Conservation (phyloP, 148 eudicot genomes). For the Polygonum maritimum region DNA sequence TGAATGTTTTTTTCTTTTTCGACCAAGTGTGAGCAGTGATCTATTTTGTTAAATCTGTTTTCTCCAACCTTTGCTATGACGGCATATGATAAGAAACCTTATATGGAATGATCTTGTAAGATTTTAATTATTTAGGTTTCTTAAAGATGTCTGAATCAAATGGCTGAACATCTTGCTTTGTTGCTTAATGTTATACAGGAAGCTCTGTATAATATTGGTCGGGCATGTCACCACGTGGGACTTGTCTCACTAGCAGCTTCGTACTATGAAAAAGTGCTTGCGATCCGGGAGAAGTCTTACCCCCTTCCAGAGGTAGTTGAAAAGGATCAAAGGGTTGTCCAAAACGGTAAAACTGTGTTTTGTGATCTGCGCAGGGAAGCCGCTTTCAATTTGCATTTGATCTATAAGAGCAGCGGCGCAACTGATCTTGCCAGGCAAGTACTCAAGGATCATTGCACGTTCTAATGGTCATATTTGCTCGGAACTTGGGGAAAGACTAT, state of each 20-base stretch:
- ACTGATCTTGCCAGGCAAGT: conserved; percentile 84
- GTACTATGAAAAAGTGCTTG: conserved; percentile 76
- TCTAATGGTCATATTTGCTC: background rate
- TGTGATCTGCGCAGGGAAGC: conserved; percentile 92
- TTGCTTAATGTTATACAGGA: conserved; percentile 35
- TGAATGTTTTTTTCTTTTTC: background rate
- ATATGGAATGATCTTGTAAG: background rate
- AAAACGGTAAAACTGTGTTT: conserved; percentile 35
- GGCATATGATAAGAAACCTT: background rate
- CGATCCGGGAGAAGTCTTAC: conserved; percentile 39
- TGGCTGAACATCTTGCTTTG: background rate
- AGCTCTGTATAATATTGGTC: conserved; percentile 65
- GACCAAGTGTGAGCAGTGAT: background rate
- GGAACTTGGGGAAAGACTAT: too few relatives aligned
- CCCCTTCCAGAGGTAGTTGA: conserved; percentile 34
- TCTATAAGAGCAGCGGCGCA: conserved; percentile 74
- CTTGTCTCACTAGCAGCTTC: conserved; percentile 62
- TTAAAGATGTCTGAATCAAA: background rate
- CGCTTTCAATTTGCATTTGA: conserved; percentile 76
- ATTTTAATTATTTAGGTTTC: too few relatives aligned
- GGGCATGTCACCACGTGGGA: conserved; percentile 83
- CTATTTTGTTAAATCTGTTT: background rate
- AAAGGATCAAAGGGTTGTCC: conserved; percentile 23
- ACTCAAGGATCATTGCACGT: conserved; percentile 48
- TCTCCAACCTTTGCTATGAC: background rate